Percentiles rank a stretch among this genome's conserved stretches.
These are phyloP conservation scores for Brassica hybrid DNA, from an alignment of 441 rosid genomes.

Conservation along the genomic window DNA sequence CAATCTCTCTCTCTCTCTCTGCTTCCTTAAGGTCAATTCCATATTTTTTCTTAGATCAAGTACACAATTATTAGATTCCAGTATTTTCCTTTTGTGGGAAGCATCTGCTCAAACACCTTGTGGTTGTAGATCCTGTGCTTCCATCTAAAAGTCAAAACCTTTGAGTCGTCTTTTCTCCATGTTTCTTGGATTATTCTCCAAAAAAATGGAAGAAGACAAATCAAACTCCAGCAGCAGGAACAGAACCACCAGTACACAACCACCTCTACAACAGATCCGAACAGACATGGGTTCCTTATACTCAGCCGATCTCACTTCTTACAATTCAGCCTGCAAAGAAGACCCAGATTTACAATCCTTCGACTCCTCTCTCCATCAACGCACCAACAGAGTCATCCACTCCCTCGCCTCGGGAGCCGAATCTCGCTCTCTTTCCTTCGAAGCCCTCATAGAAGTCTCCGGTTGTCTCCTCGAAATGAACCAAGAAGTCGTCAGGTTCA, in stretches of 20 bases:
- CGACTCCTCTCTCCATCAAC: conserved; percentile 54
- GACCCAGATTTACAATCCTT: conserved; percentile 63
- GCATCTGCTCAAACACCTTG: not conserved
- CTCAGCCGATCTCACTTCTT: conserved; percentile 57
- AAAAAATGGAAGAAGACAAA: conserved; percentile 48
- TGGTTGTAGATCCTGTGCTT: conserved; percentile 10
- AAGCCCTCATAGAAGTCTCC: conserved; percentile 62
- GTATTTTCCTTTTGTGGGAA: not conserved
- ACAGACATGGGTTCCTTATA: conserved; percentile 46
- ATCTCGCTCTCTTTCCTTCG: conserved; percentile 55
- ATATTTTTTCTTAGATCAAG: conserved; percentile 5
- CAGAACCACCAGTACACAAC: conserved; percentile 14
- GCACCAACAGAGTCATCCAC: conserved; percentile 55
- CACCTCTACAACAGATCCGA: conserved; percentile 29
- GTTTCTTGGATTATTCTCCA: conserved; percentile 40
- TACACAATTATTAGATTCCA: not conserved
- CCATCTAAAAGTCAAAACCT: conserved; percentile 10
- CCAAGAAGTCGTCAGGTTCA: conserved; percentile 60
- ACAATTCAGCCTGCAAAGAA: conserved; percentile 60
- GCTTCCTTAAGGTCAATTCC: not conserved
- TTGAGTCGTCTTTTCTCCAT: conserved; percentile 3
- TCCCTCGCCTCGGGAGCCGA: conserved; percentile 57
- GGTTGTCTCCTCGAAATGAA: conserved; percentile 66
- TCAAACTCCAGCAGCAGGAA: conserved; percentile 49
- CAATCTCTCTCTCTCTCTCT: conserved; percentile 15